A percentile compares a stretch with the other conserved stretches of the same genome.
phyloP scores from a whole-genome alignment of 306 rosid genomes.

The Fragaria nilgerrensis region DNA sequence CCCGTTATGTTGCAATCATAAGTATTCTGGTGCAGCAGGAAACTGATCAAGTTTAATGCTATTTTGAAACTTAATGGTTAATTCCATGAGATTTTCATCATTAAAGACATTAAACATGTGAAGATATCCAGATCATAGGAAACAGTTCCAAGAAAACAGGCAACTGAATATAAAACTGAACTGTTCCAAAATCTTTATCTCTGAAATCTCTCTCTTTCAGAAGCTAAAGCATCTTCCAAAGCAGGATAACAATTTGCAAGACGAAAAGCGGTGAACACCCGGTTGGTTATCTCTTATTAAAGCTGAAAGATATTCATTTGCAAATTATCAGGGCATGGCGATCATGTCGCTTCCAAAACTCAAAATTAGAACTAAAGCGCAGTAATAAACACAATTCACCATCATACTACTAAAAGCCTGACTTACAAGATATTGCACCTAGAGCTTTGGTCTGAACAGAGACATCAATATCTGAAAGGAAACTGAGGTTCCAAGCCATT shows the following conservation, averaged over 20 bases:
- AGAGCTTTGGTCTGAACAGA: constrained; percentile 71
- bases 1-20: constrained; percentile 50
- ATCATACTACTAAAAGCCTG: neutral
- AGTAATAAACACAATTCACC: no score
- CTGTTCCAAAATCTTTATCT: constrained; percentile 38
- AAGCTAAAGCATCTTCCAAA: constrained; percentile 62
- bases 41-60: constrained; percentile 79
- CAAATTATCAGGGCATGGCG: constrained; percentile 10
- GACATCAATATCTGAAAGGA: constrained; percentile 67
- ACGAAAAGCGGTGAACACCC: constrained; percentile 57
- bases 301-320: constrained; percentile 44
- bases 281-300: constrained; percentile 77
- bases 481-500: constrained; percentile 79
- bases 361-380: neutral
- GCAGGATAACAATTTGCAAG: constrained; percentile 86
- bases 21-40: constrained; percentile 59
- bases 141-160: neutral
- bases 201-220: constrained; percentile 81
- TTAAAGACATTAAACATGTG: no score
- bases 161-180: no score
- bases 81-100: neutral
- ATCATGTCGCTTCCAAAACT: neutral
- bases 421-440: constrained; percentile 89
- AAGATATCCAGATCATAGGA: no score
- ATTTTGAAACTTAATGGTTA: constrained; percentile 47